A percentile compares a stretch with the other conserved stretches of the same genome.
These are phyloP conservation scores for Uronychia setigera DNA, from an alignment of 73 alveolate species.

Conservation along the genomic window DNA sequence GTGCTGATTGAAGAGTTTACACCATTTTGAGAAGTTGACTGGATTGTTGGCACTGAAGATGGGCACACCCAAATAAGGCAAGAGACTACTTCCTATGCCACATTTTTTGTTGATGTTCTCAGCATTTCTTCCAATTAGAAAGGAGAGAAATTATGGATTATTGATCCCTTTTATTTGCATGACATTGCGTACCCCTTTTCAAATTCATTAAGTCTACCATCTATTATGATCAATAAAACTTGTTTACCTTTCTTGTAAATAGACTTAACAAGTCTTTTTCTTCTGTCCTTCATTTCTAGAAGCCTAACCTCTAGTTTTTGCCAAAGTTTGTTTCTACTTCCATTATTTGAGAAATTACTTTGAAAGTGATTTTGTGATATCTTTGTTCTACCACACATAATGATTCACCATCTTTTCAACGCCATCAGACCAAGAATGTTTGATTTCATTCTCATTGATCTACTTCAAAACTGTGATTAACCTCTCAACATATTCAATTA, in stretches of 20 bases:
- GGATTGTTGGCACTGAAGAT: neutral
- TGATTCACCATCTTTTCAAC: conserved; percentile 47
- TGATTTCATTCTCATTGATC: conserved; percentile 26
- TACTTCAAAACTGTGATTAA: conserved; percentile 28
- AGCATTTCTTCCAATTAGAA: conserved; percentile 44
- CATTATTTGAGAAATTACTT: conserved; percentile 3
- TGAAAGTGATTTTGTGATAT: conserved; percentile 12
- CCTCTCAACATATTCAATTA: conserved; percentile 54
- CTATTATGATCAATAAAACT: conserved; percentile 16
- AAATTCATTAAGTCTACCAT: conserved; percentile 60
- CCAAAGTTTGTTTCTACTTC: conserved; percentile 40
- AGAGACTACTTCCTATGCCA: conserved; percentile 49
- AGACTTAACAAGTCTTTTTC: conserved; percentile 30
- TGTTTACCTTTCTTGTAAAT: conserved; percentile 49
- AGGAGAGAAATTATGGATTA: conserved; percentile 27
- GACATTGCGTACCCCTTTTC: conserved; percentile 28
- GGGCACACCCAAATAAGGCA: conserved; percentile 6
- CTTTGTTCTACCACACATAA: conserved; percentile 59
- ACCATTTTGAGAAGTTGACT: neutral
- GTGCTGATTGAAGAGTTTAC: conserved; percentile 1
- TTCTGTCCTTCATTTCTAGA: conserved; percentile 61
- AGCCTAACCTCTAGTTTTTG: conserved; percentile 57
- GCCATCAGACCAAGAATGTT: conserved; percentile 36
- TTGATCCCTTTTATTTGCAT: conserved; percentile 22
- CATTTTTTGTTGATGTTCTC: conserved; percentile 41